Base-by-base conservation (phyloP, 805 yeast genomes). In the Saccharomycopsis synnaedendra region DNA sequence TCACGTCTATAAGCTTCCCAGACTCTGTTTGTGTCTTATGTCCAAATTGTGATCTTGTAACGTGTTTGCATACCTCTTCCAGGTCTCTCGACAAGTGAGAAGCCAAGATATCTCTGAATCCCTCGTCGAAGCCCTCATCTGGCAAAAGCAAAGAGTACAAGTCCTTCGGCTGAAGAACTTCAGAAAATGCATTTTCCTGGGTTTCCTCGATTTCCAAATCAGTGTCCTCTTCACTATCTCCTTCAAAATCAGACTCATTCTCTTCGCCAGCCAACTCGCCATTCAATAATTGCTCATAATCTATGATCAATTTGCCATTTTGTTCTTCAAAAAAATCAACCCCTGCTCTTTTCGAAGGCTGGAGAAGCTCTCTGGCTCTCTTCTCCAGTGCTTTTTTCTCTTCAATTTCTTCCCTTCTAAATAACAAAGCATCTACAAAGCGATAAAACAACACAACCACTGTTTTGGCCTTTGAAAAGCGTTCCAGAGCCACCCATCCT, bases 241-340 rank as follows among this genome's bases (percentile, higher is more conserved):
- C 52, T 7, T 53, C 56, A 42, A 58, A 62, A 40, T 68, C 70
- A 30, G 54, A 61, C 2, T 67, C 62, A 31, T 53, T 58, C 48
- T 71, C 75, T 27, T 70, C 75, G 11, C 71, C 63, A 3, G 67
- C 55, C 38, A 52, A 30, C 33, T 50, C 56, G 5, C 57, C 59
- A n/a, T 51, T 47, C 35, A 71, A 53, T 5, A 68, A 51, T 4
- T 52, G 47, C 32, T 56, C 51, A 47, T 64, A 64, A 29, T 60
- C 55, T 0, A 54, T 50, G 1, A 45, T 11, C 19, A 39, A 47
- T 5, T 45, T 40, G 27, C 50, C 53, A 10, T 54, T 56, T 19
- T 50, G 49, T 7, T 43, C 39, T 8, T n/a, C 36, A 34, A 34
- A 8, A n/a, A 9, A 34, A 8, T 34, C 19, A 19, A 19, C 19